Conservation (phyloP, 768 basidiomycete genomes). For the Leccinum subgranulosum region DNA sequence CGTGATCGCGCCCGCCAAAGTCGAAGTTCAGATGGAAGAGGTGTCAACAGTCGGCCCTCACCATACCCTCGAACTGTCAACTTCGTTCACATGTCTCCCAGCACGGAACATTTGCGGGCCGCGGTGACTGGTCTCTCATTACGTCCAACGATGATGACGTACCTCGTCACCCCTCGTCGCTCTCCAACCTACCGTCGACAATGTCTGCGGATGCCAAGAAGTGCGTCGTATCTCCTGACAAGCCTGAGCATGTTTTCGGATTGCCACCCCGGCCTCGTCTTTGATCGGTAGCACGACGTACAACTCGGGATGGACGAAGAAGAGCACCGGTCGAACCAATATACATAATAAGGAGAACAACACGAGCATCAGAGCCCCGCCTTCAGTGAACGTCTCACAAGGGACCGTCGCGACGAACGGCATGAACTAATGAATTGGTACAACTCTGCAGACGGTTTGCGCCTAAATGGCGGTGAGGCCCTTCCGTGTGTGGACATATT, state of each 20-base stretch:
- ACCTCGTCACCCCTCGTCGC: slow-evolving; percentile 18
- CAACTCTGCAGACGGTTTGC: slow-evolving; percentile 40
- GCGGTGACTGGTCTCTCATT: slow-evolving; percentile 19
- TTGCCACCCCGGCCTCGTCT: slow-evolving; percentile 46
- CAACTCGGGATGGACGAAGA: slow-evolving; percentile 65
- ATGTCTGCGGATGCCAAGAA: slow-evolving; percentile 34
- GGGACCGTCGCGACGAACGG: slow-evolving; percentile 47
- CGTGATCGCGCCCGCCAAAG: no score
- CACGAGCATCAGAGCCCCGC: slow-evolving; percentile 1
- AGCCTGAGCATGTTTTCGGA: slow-evolving; percentile 25
- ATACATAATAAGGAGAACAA: slow-evolving; percentile 57
- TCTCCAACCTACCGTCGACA: slow-evolving; percentile 24
- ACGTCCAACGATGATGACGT: slow-evolving; percentile 16
- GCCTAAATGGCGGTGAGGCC: slow-evolving; percentile 34
- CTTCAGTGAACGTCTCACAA: slow-evolving; percentile 26
- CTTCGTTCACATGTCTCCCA: slow-evolving; percentile 37
- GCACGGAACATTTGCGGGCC: slow-evolving; percentile 36
- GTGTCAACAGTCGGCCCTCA: slow-evolving; percentile 66
- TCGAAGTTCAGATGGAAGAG: no score
- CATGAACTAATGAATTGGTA: background rate
- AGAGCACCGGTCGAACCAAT: slow-evolving; percentile 48
- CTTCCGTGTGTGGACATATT: slow-evolving; percentile 19
- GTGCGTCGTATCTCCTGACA: slow-evolving; percentile 24
- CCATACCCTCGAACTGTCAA: slow-evolving; percentile 63
- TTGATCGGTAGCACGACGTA: slow-evolving; percentile 53